Evolutionary conservation across 2,329 filamentous ascomycete species (phyloP), one percentile per base, ranked within the genome.

Genomic region (Macrophomina tecta): DNA sequence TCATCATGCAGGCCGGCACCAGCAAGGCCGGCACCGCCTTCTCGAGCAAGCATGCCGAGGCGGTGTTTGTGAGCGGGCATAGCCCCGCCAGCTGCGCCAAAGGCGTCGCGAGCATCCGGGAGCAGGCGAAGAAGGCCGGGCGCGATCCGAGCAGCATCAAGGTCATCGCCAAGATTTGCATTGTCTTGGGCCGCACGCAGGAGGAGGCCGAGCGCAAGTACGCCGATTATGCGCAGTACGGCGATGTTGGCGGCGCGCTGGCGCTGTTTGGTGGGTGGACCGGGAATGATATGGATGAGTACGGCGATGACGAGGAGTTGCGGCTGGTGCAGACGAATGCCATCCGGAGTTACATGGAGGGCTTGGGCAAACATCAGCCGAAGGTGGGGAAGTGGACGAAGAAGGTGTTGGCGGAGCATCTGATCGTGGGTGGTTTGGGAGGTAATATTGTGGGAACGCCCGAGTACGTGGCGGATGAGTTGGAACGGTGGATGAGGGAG

Each of bases 261-360:
- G 88, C 90, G 1, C 76, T 92, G 18, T 93, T 92, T 71, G 89
- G 89, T 23, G 90, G 90, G 1, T 93, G 90, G 90, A 92, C 90
- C 0, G 90, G 88, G 0, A 88, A 90, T 55, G 86, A 91, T 73
- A 77, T 90, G 30, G 80, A 82, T 6, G 78, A 83, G 51, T 90
- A 89, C 69, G 84, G 79, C 0, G 87, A 90, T 32, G 87, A 90
- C 49, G 84, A 90, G 72, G 88, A 90, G 73, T 77, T 90, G 61
- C 12, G 77, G 11, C 55, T 55, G 7, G 52, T 55, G 6, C 51
- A 60, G 62, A 58, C 66, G 42, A 64, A 67, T 32, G 65, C 65
- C 2, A 67, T 67, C 49, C 34, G 65, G 46, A 65, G 52, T 46
- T 48, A 42, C 30, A 38, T 64, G 70, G 71, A 65, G 70, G 70